Base-by-base conservation (phyloP, 164 flowering plant genomes). In the Magnolia sinica region DNA sequence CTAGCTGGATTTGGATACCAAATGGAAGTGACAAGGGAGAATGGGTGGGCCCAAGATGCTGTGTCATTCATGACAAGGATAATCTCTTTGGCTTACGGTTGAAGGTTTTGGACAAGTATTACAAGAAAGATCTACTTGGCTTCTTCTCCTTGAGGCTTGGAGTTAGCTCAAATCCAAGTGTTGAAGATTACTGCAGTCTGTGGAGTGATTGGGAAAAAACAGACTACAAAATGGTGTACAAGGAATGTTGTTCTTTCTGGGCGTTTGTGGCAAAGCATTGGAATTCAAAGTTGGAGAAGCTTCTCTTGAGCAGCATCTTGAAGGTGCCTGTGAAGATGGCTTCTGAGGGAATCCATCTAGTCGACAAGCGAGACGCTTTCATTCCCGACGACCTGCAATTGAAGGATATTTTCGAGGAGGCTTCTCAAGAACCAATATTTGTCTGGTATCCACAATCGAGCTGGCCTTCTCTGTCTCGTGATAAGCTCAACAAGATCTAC, bases 171-270 rank as follows among this genome's bases (percentile, higher is more conserved):
- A 65, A 67, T 76, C 91, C 97, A 66, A 85, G 82, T 1, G n/a
- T 84, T 70, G 87, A 86, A 19, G 90, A 89, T 65, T 88, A 87
- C 77, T 82, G 82, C 71, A 49, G 64, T 63, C 85, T 92, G 19
- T 92, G 97, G 97, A 84, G 77, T 64, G 74, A 27, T 8, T 92
- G 93, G 97, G 91, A 91, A 79, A 73, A 19, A 50, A 74, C 83
- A 14, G 77, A 70, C 2, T 24, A 51, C 51, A 29, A 16, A n/a
- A 70, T 92, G 72, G 78, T 88, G 0, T 19, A 45, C 4, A 74
- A 19, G 3, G 88, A 92, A 20, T 92, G 97, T 50, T 74, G 82
- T 71, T 86, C 88, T 29, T 89, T 92, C 76, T 92, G 97, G 94
- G 66, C 49, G 0, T 79, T 49, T 70, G 81, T 89, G 51, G 67